These are phyloP conservation scores for Phlyctochytrium arcticum DNA, from an alignment of 192 early-diverging fungal species.

Conservation along the genomic window DNA sequence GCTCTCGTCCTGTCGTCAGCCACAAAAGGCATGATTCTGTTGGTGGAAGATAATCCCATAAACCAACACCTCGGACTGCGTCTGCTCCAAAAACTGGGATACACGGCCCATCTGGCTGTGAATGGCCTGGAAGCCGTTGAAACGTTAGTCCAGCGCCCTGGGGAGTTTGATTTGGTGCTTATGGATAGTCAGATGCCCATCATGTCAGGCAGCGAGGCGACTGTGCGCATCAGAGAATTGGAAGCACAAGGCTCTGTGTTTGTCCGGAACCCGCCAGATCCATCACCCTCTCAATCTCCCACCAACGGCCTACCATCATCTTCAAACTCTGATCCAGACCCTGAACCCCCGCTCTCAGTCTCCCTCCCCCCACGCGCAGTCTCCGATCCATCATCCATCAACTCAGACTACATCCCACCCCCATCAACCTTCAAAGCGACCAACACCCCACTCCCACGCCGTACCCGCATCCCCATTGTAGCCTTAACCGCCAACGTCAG, in stretches of 20 bases:
- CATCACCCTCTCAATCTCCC: no score
- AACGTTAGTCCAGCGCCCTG: background rate
- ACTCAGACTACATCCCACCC: no score
- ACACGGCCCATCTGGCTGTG: background rate
- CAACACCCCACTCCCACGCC: no score
- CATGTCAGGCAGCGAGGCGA: constrained; percentile 7
- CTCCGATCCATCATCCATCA: no score
- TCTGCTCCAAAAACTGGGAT: background rate
- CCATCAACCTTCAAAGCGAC: no score
- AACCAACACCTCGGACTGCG: constrained; percentile 19
- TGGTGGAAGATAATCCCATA: constrained; percentile 12
- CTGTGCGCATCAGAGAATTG: background rate
- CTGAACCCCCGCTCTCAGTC: no score
- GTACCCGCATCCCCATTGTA: background rate
- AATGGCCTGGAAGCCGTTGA: constrained; percentile 20
- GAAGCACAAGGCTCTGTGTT: background rate
- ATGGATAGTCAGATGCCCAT: constrained; percentile 17
- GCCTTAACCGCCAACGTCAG: constrained; percentile 8
- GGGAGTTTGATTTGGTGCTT: background rate
- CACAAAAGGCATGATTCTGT: background rate
- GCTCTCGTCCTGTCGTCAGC: no score
- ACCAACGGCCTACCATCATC: no score
- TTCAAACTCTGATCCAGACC: no score
- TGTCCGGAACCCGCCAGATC: background rate
- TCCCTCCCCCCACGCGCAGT: background rate